Base-by-base conservation (phyloP, 805 yeast genomes). In the Candida yuanshanica region DNA sequence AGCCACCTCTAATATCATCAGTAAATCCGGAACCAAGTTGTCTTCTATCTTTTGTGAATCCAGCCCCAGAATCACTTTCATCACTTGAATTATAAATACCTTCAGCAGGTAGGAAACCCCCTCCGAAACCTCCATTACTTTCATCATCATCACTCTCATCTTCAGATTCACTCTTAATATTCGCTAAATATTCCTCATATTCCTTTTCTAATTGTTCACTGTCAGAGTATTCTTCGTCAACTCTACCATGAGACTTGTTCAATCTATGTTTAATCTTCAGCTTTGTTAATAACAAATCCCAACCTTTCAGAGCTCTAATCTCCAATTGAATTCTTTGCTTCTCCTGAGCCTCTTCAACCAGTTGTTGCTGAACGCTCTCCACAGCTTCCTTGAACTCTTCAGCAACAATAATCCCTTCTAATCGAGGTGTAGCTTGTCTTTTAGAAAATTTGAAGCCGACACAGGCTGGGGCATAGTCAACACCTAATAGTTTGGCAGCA, bases 401-500 rank as follows among this genome's bases (percentile, higher is more conserved):
- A 5, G 84, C 81, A 6, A 89, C 81, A 2, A 93, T 82, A 20
- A 88, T 74, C 3, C 98, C 98, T 5, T 80, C 78, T 33, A 79
- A 72, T 39, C 69, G 66, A 0, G 95, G 91, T 10, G 77, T 79
- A 0, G 83, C 79, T 26, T 55, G 53, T 22, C 68, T 59, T 33
- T 63, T 60, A 22, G 69, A 73, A 62, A 85, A 93, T 42, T 87
- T 93, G 63, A 93, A 91, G 0, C 90, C 87, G 2, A 82, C 81
- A 2, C 89, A 90, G 0, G 97, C 98, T 36, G 78, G 81, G 0
- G 95, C 97, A 64, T 71, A 88, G 49, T 87, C 95, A 7, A 91
- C 70, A 0, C 74, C 77, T 10, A 90, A 52, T 1, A 79, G 55
- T 43, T 73, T 74, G 0, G 95, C 95, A 0, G 98, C 96, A 36